These are phyloP conservation scores for Candida vartiovaarae DNA, from an alignment of 805 yeast species.

Conservation along the genomic window DNA sequence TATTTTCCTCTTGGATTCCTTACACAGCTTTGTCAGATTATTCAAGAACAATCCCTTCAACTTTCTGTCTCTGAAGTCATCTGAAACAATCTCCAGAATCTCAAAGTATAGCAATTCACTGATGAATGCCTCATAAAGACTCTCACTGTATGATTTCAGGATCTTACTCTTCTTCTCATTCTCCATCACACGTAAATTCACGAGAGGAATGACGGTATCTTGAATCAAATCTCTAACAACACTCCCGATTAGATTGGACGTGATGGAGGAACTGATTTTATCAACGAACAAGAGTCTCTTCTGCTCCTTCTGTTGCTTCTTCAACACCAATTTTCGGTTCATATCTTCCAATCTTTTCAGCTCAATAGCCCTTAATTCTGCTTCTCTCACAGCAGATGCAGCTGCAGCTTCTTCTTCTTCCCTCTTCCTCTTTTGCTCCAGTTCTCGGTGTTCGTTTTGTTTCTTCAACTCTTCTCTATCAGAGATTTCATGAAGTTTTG, in stretches of 20 bases:
- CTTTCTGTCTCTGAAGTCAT: conserved; percentile 25
- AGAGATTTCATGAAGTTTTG: not conserved
- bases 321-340: conserved; percentile 10
- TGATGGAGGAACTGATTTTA: not conserved
- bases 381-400: conserved; percentile 1
- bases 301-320: conserved; percentile 12
- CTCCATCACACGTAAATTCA: conserved; percentile 10
- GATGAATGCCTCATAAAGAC: conserved; percentile 53
- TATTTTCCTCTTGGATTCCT: conserved; percentile 15
- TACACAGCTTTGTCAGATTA: conserved; percentile 27
- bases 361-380: conserved; percentile 1
- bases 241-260: conserved; percentile 16
- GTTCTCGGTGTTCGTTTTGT: not conserved
- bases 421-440: not conserved
- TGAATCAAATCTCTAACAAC: conserved; percentile 19
- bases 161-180: conserved; percentile 20
- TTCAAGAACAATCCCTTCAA: conserved; percentile 28
- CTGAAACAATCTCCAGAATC: conserved; percentile 40
- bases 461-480: conserved; percentile 1
- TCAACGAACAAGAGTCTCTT: conserved; percentile 11
- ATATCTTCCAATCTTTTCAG: conserved; percentile 7
- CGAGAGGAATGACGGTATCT: conserved; percentile 5
- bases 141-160: conserved; percentile 37
- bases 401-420: not conserved
- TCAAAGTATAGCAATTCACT: conserved; percentile 45